These are phyloP conservation scores for Eutypa lata DNA, from an alignment of 2,329 filamentous ascomycete species.

Conservation along the genomic window DNA sequence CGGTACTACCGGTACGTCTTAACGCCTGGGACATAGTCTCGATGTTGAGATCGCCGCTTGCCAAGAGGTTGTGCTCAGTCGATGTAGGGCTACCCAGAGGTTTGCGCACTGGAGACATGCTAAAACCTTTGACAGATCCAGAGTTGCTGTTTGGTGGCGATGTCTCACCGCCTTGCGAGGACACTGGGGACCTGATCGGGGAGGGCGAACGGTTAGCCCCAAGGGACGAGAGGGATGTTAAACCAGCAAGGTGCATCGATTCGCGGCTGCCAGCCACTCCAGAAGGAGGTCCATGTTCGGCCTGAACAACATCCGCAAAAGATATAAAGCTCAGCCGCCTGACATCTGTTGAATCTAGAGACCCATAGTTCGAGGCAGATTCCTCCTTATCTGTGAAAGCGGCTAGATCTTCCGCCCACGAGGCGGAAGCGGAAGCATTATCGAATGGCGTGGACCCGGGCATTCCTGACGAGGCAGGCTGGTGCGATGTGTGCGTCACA, in stretches of 20 bases:
- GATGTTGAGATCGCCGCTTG: constrained; percentile 72
- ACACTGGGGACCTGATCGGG: constrained; percentile 75
- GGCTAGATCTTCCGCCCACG: constrained; percentile 57
- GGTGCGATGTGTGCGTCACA: constrained; percentile 80
- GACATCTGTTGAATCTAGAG: constrained; percentile 73
- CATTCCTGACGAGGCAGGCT: constrained; percentile 70
- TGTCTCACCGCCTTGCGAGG: constrained; percentile 63
- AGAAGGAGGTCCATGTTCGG: constrained; percentile 65
- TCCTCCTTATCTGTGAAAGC: constrained; percentile 58
- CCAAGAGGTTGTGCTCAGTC: constrained; percentile 46
- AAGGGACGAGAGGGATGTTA: constrained; percentile 56
- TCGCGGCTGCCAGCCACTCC: constrained; percentile 57
- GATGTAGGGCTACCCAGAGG: constrained; percentile 63
- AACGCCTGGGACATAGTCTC: constrained; percentile 93
- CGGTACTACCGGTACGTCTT: constrained; percentile 78
- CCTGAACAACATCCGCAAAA: constrained; percentile 91
- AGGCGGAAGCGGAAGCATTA: constrained; percentile 43
- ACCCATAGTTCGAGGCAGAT: constrained; percentile 70
- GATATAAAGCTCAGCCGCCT: constrained; percentile 91
- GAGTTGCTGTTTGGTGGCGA: constrained; percentile 76
- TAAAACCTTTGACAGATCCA: constrained; percentile 70
- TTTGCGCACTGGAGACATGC: constrained; percentile 62
- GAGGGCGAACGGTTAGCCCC: constrained; percentile 69
- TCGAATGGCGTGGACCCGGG: constrained; percentile 43
- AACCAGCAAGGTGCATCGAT: constrained; percentile 65